Percentiles rank a stretch among this genome's conserved stretches.
phyloP scores from a whole-genome alignment of 2,329 filamentous ascomycete genomes.

The Venturia oleaginea region DNA sequence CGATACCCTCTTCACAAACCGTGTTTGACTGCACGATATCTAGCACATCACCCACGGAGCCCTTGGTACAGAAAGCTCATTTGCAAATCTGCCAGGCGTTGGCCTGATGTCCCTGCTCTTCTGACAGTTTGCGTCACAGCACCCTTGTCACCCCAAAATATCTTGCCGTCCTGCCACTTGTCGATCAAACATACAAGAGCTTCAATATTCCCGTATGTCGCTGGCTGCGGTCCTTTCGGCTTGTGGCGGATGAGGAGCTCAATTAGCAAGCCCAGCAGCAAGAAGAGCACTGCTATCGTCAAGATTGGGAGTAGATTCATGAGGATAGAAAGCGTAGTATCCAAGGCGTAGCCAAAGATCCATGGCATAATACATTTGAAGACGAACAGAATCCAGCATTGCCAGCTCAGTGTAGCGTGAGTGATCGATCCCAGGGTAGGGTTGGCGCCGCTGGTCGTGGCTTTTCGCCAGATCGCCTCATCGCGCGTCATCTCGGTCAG shows the following conservation, averaged over 20 bases:
- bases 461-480: constrained; percentile 11
- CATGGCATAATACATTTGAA: constrained; percentile 10
- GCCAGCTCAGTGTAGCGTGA: constrained; percentile 1
- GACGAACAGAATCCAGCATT: constrained; percentile 3
- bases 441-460: neutral
- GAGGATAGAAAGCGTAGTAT: neutral
- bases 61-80: constrained; percentile 2
- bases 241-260: neutral
- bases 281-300: neutral
- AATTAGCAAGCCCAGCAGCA: neutral
- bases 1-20: neutral
- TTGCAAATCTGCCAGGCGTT: constrained; percentile 8
- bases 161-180: constrained; percentile 8
- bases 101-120: constrained; percentile 11
- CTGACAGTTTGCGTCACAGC: neutral
- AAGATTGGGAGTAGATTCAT: constrained; percentile 8
- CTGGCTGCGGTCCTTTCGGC: constrained; percentile 10
- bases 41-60: neutral
- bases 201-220: constrained; percentile 6
- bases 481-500: constrained; percentile 8
- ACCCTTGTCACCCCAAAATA: constrained; percentile 13
- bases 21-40: neutral
- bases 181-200: neutral
- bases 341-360: constrained; percentile 9
- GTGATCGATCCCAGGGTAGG: neutral